phyloP scores from a whole-genome alignment of 495 filamentous ascomycete genomes.

The Pyrenula massariospora region DNA sequence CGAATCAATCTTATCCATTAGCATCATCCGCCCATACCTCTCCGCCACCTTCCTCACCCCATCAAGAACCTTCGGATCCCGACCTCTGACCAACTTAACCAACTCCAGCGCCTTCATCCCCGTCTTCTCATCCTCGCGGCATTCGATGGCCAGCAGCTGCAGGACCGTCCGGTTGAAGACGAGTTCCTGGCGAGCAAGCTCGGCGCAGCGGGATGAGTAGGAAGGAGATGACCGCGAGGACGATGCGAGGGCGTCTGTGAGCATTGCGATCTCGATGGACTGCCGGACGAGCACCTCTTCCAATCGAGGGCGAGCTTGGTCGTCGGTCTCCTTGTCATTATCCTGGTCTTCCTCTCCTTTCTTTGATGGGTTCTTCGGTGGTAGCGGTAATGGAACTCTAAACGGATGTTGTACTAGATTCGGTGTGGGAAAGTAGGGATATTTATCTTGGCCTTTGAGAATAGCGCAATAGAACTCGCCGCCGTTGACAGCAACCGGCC shows the following conservation, averaged over 20 bases:
- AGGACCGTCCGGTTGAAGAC: slow-evolving; percentile 80
- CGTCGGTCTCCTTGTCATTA: slow-evolving; percentile 18
- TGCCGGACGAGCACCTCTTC: slow-evolving; percentile 75
- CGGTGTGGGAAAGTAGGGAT: slow-evolving; percentile 91
- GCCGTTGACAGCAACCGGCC: slow-evolving; percentile 87
- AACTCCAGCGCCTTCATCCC: slow-evolving; percentile 91
- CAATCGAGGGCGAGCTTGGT: slow-evolving; percentile 28
- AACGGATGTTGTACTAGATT: slow-evolving; percentile 92
- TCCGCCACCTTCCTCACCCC: slow-evolving; percentile 74
- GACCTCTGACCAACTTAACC: slow-evolving; percentile 65
- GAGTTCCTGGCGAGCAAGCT: slow-evolving; percentile 56
- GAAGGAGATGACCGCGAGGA: slow-evolving; percentile 47
- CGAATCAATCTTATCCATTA: slow-evolving; percentile 81
- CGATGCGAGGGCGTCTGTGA: slow-evolving; percentile 56
- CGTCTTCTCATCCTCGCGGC: slow-evolving; percentile 78
- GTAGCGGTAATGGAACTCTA: slow-evolving; percentile 61
- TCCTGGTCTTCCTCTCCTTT: slow-evolving; percentile 25
- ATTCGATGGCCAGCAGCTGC: slow-evolving; percentile 83
- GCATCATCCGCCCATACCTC: slow-evolving; percentile 59
- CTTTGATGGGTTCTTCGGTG: slow-evolving; percentile 9
- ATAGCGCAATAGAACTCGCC: slow-evolving; percentile 97
- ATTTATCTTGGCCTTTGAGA: slow-evolving; percentile 83
- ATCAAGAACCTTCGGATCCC: slow-evolving; percentile 73
- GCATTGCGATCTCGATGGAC: slow-evolving; percentile 55
- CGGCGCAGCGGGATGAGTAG: slow-evolving; percentile 35